Base-by-base conservation (phyloP, 345 rosid genomes). In the Pistacia atlantica region DNA sequence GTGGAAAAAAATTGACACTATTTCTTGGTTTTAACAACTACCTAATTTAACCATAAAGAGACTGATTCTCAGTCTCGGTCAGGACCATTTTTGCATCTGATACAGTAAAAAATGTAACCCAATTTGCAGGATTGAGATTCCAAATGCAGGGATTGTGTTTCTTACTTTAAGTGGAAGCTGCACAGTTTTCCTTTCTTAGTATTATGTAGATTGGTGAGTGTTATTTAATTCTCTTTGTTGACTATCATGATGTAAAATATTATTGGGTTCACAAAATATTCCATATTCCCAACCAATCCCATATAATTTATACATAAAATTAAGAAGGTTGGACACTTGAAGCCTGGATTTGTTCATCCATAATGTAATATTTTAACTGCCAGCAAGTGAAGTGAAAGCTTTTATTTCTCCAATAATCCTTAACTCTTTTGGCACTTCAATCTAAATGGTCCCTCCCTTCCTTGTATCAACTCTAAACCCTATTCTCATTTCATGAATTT, bases 91-190 rank as follows among this genome's bases (percentile, higher is more conserved):
- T 65, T 49, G 25, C 11, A 28, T 56, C 76, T 52, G 28, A 11
- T 9, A 18, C 20, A 5, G 67, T 22, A 48, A 48, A 12, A 8
- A 22, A 60, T 75, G 83, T 28, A 56, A 11, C 75, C 74, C 66
- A 51, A 55, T 75, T 69, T 48, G 48, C 46, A 67, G 76, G 79
- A 54, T 79, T 77, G 73, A 80, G 84, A 77, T 67, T 80, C 86
- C 85, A 74, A 79, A 82, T 78, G 84, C 85, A 80, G 84, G 84
- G 79, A 73, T 8, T 57, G 11, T 85, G 83, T 72, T 78, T 60
- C 83, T 81, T 86, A 22, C 87, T 65, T 64, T 62, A 83, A 78
- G 77, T 73, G 76, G 89, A 82, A 81, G 75, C 1, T 37, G 42
- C 58, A 52, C 2, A 11, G 35, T 2, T 25, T 35, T 25, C 76